A percentile compares a stretch with the other conserved stretches of the same genome.
Evolutionary conservation across 1,284 basidiomycete species (phyloP).

Genomic region (Stygiomarasmius scandens): DNA sequence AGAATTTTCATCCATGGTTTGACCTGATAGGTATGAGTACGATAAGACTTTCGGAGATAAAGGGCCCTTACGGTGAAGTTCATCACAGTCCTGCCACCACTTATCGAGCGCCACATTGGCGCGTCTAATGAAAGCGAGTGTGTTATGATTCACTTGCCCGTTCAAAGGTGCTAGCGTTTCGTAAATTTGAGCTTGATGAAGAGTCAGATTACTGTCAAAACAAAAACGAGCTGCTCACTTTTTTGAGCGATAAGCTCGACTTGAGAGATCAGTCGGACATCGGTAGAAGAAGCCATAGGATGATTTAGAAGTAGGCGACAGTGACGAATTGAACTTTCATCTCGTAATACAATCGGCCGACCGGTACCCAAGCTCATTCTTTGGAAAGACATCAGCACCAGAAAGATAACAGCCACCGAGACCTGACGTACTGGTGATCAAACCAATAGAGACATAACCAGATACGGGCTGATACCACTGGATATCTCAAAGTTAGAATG

Average conservation of each 20-base stretch:
- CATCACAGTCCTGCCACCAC: slow-evolving; percentile 88
- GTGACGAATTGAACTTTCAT: slow-evolving; percentile 84
- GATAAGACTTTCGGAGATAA: too few relatives aligned
- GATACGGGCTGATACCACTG: slow-evolving; percentile 88
- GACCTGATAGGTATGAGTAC: slow-evolving; percentile 43
- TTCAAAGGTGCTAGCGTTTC: slow-evolving; percentile 86
- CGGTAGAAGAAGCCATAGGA: slow-evolving; percentile 85
- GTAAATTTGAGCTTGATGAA: slow-evolving; percentile 76
- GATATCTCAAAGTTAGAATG: too few relatives aligned
- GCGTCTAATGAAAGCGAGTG: slow-evolving; percentile 82
- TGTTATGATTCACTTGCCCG: slow-evolving; percentile 84
- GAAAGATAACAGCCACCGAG: slow-evolving; percentile 14
- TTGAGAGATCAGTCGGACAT: slow-evolving; percentile 83
- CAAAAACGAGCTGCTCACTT: slow-evolving; percentile 48
- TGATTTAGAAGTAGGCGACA: slow-evolving; percentile 82
- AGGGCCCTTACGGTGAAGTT: slow-evolving; percentile 64
- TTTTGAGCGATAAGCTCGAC: slow-evolving; percentile 92
- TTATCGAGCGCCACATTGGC: slow-evolving; percentile 84
- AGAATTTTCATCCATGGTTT: slow-evolving; percentile 82
- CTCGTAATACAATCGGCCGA: slow-evolving; percentile 84
- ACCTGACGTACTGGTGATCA: slow-evolving; percentile 75
- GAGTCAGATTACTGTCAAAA: neutral
- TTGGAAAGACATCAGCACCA: slow-evolving; percentile 19
- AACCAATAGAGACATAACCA: slow-evolving; percentile 96
- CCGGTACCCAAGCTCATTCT: slow-evolving; percentile 92